Evolutionary conservation across 2,329 filamentous ascomycete species (phyloP).

Genomic region (Metarhizium album): DNA sequence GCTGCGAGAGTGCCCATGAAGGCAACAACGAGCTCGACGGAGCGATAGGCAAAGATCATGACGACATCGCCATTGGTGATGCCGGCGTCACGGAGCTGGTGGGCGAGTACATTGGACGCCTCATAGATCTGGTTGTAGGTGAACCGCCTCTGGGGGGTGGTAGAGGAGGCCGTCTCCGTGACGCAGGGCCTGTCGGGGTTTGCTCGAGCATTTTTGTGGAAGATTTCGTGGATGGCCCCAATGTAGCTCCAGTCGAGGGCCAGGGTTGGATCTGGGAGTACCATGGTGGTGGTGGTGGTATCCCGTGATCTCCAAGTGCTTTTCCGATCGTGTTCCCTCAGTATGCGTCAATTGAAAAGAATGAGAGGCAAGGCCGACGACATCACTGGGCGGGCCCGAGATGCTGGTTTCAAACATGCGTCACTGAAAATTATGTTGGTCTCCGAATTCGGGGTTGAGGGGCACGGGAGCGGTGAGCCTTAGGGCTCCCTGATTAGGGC

Average conservation of each 20-base stretch:
- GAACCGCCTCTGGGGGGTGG: slow-evolving; percentile 52
- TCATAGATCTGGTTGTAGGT: slow-evolving; percentile 83
- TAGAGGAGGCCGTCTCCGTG: slow-evolving; percentile 29
- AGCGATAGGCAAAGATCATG: slow-evolving; percentile 81
- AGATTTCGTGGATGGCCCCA: slow-evolving; percentile 59
- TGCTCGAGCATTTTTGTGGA: slow-evolving; percentile 52
- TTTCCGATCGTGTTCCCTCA: neutral
- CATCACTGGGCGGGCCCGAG: neutral
- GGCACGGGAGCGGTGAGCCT: no score
- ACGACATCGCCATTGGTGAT: slow-evolving; percentile 75
- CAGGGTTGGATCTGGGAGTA: slow-evolving; percentile 53
- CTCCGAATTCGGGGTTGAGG: neutral
- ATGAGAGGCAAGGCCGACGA: neutral
- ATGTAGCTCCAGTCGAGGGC: slow-evolving; percentile 59
- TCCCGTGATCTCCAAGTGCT: neutral
- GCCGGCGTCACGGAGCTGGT: slow-evolving; percentile 66
- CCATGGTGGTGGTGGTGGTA: no score
- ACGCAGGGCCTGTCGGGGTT: slow-evolving; percentile 52
- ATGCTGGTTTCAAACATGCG: neutral
- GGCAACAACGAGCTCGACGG: slow-evolving; percentile 52
- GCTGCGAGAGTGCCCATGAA: slow-evolving; percentile 64
- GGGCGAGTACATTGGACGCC: slow-evolving; percentile 67
- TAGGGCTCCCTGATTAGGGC: no score
- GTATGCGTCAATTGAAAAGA: neutral
- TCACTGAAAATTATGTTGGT: neutral